Base-by-base conservation (phyloP, 2,329 filamentous ascomycete genomes). In the Colletotrichum somersetense region DNA sequence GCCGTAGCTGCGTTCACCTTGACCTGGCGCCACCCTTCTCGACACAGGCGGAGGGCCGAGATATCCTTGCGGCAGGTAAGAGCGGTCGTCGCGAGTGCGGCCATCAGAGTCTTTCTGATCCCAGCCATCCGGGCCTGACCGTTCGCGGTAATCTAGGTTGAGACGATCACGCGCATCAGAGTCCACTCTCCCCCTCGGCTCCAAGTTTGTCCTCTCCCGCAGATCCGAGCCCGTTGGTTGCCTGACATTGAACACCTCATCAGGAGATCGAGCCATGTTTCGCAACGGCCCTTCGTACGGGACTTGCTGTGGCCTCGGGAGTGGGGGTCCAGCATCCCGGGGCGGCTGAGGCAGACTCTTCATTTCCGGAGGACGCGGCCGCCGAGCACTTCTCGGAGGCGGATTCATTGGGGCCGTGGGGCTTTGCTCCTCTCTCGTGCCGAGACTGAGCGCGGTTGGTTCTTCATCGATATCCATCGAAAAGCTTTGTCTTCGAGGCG, bases 401-500 rank as follows among this genome's bases (percentile, higher is more conserved):
- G 73, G 73, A 20, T 56, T 62, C 12, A 44, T 14, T 5, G 55
- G 69, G 12, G 16, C 30, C 5, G 52, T 23, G 12, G 53, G 52
- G 8, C 33, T 53, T 35, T 56, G 53, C 33, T n/a, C 52, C 30
- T 71, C 59, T 1, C 18, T 30, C 33, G 10, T 40, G 30, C 61
- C 65, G 58, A 70, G 66, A 26, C 66, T 56, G 56, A 73, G 61
- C 14, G 50, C 57, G 20, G 61, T 53, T 18, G 46, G 23, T 3
- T 62, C 58, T n/a, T 66, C 79, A 44, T 87, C 84, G 16, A 88
- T 80, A 68, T 84, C 83, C 80, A 86, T 85, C 5, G 84, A 83
- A 66, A 88, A 80, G 75, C 87, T 89, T 57, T 82, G 81, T 46
- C 85, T 81, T 26, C 83, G 81, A 2, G 85, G 81, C 0, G 83